Percentiles rank a stretch among this genome's conserved stretches.
phyloP scores from a whole-genome alignment of 176 grass and related monocot species.

The Carex myosuroides region DNA sequence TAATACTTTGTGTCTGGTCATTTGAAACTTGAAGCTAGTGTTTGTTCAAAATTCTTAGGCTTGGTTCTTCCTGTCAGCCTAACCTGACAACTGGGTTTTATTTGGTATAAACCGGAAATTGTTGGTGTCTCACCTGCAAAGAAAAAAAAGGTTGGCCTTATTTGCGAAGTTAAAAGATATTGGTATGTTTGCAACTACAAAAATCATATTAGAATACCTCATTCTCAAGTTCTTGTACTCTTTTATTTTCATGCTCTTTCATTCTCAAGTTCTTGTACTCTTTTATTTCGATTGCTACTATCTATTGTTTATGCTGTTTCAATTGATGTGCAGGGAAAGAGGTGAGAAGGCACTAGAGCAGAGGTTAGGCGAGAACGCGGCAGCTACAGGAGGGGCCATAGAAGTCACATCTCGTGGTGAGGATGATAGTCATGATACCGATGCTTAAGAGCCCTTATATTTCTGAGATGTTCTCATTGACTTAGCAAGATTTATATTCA shows the following conservation, averaged over 20 bases:
- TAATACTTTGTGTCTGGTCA: not conserved
- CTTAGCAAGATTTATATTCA: slow-evolving; percentile 6
- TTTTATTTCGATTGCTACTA: not conserved
- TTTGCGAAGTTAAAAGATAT: not conserved
- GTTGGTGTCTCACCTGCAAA: not conserved
- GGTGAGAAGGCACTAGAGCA: slow-evolving; percentile 89
- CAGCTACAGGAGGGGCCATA: slow-evolving; percentile 33
- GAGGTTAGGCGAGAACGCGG: slow-evolving; percentile 45
- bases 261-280: not conserved
- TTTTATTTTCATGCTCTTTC: not conserved
- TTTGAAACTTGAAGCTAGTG: not conserved
- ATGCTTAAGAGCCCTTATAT: not conserved
- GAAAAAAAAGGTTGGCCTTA: not conserved
- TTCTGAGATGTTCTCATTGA: not conserved
- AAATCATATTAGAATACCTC: not conserved
- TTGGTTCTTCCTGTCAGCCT: not conserved
- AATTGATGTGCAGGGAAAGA: slow-evolving; percentile 46
- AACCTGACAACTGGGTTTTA: not conserved
- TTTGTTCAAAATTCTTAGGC: not conserved
- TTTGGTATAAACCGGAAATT: not conserved
- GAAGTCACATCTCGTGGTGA: slow-evolving; percentile 24
- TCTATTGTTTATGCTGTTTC: not conserved
- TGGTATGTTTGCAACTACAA: too few species aligned
- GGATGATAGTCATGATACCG: slow-evolving; percentile 19
- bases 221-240: not conserved